Conservation (phyloP, 345 rosid species). For the Melastoma malabathricum region DNA sequence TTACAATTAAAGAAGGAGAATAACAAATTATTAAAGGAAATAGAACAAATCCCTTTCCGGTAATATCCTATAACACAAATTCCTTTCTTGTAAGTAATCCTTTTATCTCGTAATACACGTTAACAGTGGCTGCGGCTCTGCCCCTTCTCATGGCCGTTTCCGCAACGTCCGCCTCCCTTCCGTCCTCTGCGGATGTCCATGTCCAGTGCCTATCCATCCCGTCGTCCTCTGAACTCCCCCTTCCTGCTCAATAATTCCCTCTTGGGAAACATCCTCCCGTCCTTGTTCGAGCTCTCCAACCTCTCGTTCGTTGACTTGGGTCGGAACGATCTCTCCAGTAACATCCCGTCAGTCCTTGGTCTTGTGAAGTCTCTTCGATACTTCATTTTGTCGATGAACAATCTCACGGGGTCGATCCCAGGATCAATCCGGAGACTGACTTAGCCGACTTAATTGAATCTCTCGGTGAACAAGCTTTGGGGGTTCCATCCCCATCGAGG, state of each 20-base stretch:
- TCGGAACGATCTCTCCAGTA: background rate
- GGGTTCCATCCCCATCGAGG: slow-evolving; percentile 5
- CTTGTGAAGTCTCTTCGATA: background rate
- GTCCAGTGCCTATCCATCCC: background rate
- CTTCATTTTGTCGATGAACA: background rate
- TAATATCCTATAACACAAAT: too few relatives aligned
- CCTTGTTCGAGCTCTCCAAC: background rate
- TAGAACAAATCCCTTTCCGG: too few relatives aligned
- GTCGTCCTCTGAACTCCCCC: slow-evolving; percentile 1
- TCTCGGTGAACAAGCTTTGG: background rate
- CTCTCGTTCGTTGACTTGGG: slow-evolving; percentile 1
- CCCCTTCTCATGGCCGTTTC: background rate
- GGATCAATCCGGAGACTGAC: background rate
- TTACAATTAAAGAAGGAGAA: too few relatives aligned
- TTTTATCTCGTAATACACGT: too few relatives aligned
- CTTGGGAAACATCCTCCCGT: background rate
- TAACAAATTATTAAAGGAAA: too few relatives aligned
- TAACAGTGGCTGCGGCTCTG: background rate
- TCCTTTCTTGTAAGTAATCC: too few relatives aligned
- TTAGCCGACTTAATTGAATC: background rate
- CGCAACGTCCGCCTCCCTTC: too few relatives aligned
- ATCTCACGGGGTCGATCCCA: background rate
- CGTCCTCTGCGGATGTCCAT: background rate
- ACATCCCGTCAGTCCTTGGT: background rate
- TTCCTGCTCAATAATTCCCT: background rate